Base-by-base conservation (phyloP, 2,329 filamentous ascomycete species). In the Verticillium tricorpus region DNA sequence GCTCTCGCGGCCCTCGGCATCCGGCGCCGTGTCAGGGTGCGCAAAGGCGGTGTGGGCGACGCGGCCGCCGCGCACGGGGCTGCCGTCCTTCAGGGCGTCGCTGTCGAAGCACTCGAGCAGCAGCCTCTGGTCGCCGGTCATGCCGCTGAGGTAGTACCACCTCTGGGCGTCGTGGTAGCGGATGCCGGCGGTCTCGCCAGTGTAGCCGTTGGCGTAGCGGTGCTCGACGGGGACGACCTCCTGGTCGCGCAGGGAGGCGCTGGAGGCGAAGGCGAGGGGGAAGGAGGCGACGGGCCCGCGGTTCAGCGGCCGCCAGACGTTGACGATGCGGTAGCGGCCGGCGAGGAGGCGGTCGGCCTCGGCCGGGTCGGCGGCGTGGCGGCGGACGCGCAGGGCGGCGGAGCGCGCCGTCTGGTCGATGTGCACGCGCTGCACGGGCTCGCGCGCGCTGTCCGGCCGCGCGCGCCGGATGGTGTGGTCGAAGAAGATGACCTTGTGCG, bases 381-480 rank as follows among this genome's bases (percentile, higher is more conserved):
- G 78, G 15, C 78, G 78, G 2, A 96, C 89, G 57, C 92, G 89
- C 72, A 85, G 80, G 11, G 77, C 82, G 0, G 90, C 87, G 0
- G 90, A 89, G 17, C 74, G 74, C 7, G 83, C 75, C 0, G 92
- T 95, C 76, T 97, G 93, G 73, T 97, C 93, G 65, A 96, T 90
- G 74, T 97, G 93, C 0, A 90, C 90, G 50, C 84, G 76, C 14
- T 80, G 85, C 0, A 96, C 92, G 2, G 93, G 92, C 1, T 78
- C 80, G 57, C 92, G 85, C n/a, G 75, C 73, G 0, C 89, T 84
- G 60, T 78, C 74, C 0, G 86, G 82, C 2, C 75, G 72, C 12
- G 85, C 80, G 52, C 90, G 85, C n/a, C 93, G 89, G 73, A 96
- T 86, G 8, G 92, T 96, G 78, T 97, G 91, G 79, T 96, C 92